phyloP scores from a whole-genome alignment of 805 yeast species.

The Kregervanrija pseudodelftensis region DNA sequence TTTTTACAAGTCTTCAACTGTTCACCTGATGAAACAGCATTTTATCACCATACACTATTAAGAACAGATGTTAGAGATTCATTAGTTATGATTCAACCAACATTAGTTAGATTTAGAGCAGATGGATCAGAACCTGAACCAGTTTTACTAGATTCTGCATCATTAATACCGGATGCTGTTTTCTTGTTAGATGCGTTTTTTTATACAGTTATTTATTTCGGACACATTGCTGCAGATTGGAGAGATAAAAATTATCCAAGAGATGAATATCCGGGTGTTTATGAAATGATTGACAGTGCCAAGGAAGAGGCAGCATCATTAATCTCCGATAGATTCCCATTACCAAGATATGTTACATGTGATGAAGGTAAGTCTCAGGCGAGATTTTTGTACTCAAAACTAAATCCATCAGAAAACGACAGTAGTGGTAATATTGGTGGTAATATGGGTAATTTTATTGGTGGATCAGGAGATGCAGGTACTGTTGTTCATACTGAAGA shows the following conservation, averaged over 20 bases:
- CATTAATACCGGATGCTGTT: constrained; percentile 82
- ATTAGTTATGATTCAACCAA: constrained; percentile 95
- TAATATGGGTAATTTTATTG: constrained; percentile 39
- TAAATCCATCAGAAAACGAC: constrained; percentile 85
- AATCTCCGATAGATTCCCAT: constrained; percentile 89
- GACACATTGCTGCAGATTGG: constrained; percentile 94
- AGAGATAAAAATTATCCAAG: constrained; percentile 92
- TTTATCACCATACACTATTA: constrained; percentile 85
- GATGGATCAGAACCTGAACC: constrained; percentile 81
- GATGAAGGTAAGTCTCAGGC: constrained; percentile 99
- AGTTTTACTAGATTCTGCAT: constrained; percentile 86
- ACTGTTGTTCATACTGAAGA: constrained; percentile 95
- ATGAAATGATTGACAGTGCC: constrained; percentile 80
- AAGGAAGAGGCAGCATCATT: constrained; percentile 88
- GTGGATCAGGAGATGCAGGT: constrained; percentile 33
- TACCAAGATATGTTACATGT: constrained; percentile 94
- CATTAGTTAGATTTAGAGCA: constrained; percentile 78
- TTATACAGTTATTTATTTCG: constrained; percentile 93
- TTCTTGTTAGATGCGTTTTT: constrained; percentile 90
- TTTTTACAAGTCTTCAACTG: constrained; percentile 93
- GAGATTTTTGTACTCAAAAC: constrained; percentile 87
- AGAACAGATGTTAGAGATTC: constrained; percentile 92
- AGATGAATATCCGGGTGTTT: constrained; percentile 83
- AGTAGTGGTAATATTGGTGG: constrained; percentile 34
- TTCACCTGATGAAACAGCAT: constrained; percentile 98